Base-by-base conservation (phyloP, 768 basidiomycete genomes). In the Panaeolus cyanescens region DNA sequence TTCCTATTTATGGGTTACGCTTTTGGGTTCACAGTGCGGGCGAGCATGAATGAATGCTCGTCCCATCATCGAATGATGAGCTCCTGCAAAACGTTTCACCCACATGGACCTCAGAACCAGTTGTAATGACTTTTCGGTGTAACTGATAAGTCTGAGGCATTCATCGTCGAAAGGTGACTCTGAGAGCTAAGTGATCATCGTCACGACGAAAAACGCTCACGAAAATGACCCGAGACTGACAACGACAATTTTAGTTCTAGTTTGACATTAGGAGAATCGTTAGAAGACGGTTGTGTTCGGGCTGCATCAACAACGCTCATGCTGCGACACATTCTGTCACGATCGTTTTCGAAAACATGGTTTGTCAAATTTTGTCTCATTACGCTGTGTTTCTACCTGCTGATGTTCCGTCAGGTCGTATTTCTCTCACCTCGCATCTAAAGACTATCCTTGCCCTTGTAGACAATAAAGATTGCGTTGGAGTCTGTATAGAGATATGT, bases 401-500 rank as follows among this genome's bases (percentile, higher is more conserved):
- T 30, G 39, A 10, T 31, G 13, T 54, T n/a, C 19, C 5, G 30
- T 20, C 33, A 5, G 93, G 0, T 85, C 87, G 2, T 78, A 81
- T 28, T 92, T 94, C 66, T 72, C 79, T 4, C 86, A 95, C 61
- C 69, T 95, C 6, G 83, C 80, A 0, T 77, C 75, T 2, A n/a
- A n/a, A n/a, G n/a, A n/a, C n/a, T n/a, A 93, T 95, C 54, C 95
- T 96, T 40, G 69, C 77, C 0, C 76, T 77, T 20, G 89, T 95
- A 1, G 78, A 88, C 3, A 86, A 94, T 68, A 94, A 94, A 72
- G 75, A 75, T 0, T 73, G 93, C 50, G 85, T 95, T 2, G 90
- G 92, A 0, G 88, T 95, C 4, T 95, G 93, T 71, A 75, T 96
- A 37, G 93, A n/a, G n/a, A 96, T 73, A 95, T 94, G 0, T 95